phyloP scores from a whole-genome alignment of 768 basidiomycete species.

The Gautieria morchelliformis region DNA sequence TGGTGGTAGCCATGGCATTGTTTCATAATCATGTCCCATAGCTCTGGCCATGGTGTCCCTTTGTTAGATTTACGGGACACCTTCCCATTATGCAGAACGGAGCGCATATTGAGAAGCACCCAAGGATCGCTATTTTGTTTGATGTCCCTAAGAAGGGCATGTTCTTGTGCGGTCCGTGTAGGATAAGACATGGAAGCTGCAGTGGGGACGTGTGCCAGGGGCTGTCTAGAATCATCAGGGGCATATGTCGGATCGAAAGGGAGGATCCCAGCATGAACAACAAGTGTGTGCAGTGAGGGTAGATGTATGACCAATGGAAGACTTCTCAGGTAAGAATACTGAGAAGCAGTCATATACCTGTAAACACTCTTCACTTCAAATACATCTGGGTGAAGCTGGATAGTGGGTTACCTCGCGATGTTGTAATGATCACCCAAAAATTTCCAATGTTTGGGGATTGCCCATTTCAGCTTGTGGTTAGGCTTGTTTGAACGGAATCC shows the following conservation, averaged over 20 bases:
- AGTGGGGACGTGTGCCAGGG: constrained; percentile 54
- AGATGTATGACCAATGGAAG: constrained; percentile 69
- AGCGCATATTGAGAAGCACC: constrained; percentile 66
- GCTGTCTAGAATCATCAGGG: constrained; percentile 47
- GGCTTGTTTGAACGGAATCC: constrained; percentile 18
- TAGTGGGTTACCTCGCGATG: constrained; percentile 44
- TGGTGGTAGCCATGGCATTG: constrained; percentile 28
- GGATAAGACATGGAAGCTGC: constrained; percentile 11
- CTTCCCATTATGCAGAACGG: constrained; percentile 31
- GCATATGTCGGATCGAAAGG: constrained; percentile 55
- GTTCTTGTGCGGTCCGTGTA: constrained; percentile 55
- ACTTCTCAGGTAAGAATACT: constrained; percentile 66
- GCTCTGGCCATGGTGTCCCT: constrained; percentile 66
- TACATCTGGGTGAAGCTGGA: not conserved
- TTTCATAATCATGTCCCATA: constrained; percentile 63
- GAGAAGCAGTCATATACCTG: constrained; percentile 44
- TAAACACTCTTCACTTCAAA: not conserved
- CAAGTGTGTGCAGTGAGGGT: constrained; percentile 62
- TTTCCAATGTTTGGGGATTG: constrained; percentile 60
- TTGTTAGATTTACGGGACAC: constrained; percentile 26
- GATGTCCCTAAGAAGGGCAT: constrained; percentile 52
- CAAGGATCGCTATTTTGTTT: constrained; percentile 74
- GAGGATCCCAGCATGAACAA: constrained; percentile 80
- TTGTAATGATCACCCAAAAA: constrained; percentile 70
- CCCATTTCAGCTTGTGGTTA: constrained; percentile 28